A percentile compares a stretch with the other conserved stretches of the same genome.
Evolutionary conservation across 768 basidiomycete species (phyloP).

Genomic region (Austroboletus eburneus): DNA sequence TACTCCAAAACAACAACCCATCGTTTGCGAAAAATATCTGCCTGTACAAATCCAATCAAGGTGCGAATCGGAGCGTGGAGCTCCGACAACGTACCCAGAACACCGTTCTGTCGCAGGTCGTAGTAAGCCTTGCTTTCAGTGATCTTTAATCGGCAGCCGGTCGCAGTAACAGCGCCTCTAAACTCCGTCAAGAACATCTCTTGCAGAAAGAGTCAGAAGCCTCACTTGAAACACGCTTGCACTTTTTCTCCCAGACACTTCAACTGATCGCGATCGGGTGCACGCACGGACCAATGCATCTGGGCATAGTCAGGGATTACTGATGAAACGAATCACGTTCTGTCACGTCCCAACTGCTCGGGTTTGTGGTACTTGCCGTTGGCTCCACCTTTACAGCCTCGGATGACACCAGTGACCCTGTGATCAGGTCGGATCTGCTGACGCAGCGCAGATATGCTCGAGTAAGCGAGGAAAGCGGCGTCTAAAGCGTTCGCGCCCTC

Average conservation of each 20-base stretch:
- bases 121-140: slow-evolving; percentile 41
- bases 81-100: slow-evolving; percentile 41
- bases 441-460: slow-evolving; percentile 70
- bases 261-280: slow-evolving; percentile 59
- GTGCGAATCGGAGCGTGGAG: not conserved
- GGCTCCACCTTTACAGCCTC: slow-evolving; percentile 61
- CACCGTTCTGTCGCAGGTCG: slow-evolving; percentile 56
- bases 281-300: slow-evolving; percentile 69
- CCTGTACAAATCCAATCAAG: slow-evolving; percentile 34
- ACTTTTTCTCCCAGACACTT: slow-evolving; percentile 53
- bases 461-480: slow-evolving; percentile 83
- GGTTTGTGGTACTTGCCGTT: slow-evolving; percentile 49
- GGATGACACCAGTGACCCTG: slow-evolving; percentile 74
- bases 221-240: slow-evolving; percentile 68
- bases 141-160: slow-evolving; percentile 50
- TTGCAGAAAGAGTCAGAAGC: not conserved
- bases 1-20: slow-evolving; percentile 43
- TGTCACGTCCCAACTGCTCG: not conserved
- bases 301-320: slow-evolving; percentile 83
- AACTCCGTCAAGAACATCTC: slow-evolving; percentile 7
- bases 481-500: slow-evolving; percentile 86
- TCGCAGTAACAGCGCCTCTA: slow-evolving; percentile 67
- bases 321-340: slow-evolving; percentile 24
- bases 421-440: slow-evolving; percentile 85
- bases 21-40: slow-evolving; percentile 48